Evolutionary conservation across 108 stramenopile genomes (phyloP).

Genomic region (Nannochloropsis oceanica): DNA sequence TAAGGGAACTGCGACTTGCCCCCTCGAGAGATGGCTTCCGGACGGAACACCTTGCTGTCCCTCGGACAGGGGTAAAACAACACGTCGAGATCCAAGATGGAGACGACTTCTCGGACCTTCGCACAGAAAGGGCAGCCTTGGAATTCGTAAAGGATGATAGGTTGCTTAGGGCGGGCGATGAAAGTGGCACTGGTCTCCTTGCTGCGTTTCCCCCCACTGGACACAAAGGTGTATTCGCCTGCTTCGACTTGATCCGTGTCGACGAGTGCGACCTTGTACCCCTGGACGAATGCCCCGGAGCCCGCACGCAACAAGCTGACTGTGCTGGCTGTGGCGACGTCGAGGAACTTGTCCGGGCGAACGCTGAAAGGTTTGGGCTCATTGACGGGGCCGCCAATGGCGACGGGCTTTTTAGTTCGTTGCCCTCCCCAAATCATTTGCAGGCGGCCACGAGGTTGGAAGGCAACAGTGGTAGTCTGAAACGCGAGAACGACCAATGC

Average conservation of each 20-base stretch:
- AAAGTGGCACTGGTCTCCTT: neutral
- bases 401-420: neutral
- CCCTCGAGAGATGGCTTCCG: slow-evolving; percentile 4
- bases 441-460: neutral
- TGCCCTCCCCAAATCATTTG: neutral
- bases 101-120: slow-evolving; percentile 64
- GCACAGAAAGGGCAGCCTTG: slow-evolving; percentile 67
- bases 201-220: slow-evolving; percentile 3
- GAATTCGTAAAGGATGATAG: slow-evolving; percentile 67
- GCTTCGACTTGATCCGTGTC: slow-evolving; percentile 17
- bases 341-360: slow-evolving; percentile 18
- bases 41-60: slow-evolving; percentile 15
- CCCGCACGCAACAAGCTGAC: slow-evolving; percentile 9
- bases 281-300: slow-evolving; percentile 15
- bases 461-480: neutral
- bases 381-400: neutral
- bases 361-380: slow-evolving; percentile 16
- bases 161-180: slow-evolving; percentile 4
- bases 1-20: slow-evolving; percentile 41
- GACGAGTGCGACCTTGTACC: slow-evolving; percentile 10
- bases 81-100: slow-evolving; percentile 53
- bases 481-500: neutral
- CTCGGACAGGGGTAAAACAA: slow-evolving; percentile 22
- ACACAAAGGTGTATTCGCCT: slow-evolving; percentile 18
- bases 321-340: slow-evolving; percentile 11